These are phyloP conservation scores for Thalassia testudinum DNA, from an alignment of 116 monocot species.

Conservation along the genomic window DNA sequence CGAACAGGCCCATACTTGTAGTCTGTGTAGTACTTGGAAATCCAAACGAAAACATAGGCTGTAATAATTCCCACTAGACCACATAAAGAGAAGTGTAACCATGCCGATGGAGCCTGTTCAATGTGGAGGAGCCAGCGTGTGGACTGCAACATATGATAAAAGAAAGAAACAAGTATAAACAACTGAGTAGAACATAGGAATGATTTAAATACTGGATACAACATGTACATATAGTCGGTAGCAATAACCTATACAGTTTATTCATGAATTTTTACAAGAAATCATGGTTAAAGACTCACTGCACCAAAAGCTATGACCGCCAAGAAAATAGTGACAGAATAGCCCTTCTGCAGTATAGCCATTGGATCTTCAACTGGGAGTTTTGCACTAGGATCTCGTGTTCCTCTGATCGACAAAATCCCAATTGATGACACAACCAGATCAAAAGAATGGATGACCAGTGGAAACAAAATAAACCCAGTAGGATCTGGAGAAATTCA, in stretches of 20 bases:
- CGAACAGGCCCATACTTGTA: slow-evolving; percentile 96
- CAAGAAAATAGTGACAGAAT: slow-evolving; percentile 81
- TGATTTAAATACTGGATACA: neutral
- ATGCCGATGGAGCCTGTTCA: slow-evolving; percentile 93
- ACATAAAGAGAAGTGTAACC: slow-evolving; percentile 89
- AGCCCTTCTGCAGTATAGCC: slow-evolving; percentile 93
- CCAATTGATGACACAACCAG: slow-evolving; percentile 76
- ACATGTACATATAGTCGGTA: too few relatives aligned
- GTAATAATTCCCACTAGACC: slow-evolving; percentile 94
- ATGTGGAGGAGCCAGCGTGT: slow-evolving; percentile 95
- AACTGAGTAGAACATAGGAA: neutral
- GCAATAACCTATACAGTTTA: too few relatives aligned
- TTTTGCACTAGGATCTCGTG: slow-evolving; percentile 51
- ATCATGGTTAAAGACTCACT: slow-evolving; percentile 28
- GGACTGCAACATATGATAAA: slow-evolving; percentile 32
- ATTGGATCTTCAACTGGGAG: slow-evolving; percentile 72
- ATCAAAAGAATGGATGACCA: slow-evolving; percentile 93
- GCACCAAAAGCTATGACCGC: slow-evolving; percentile 81
- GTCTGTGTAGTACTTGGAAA: slow-evolving; percentile 96
- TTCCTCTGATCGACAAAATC: slow-evolving; percentile 71
- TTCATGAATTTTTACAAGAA: too few relatives aligned
- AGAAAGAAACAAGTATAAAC: neutral
- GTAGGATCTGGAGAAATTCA: slow-evolving; percentile 72
- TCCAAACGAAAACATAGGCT: slow-evolving; percentile 89
- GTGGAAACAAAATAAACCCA: slow-evolving; percentile 88